phyloP scores from a whole-genome alignment of 2,329 filamentous ascomycete genomes.

The Sphaerulina musiva region DNA sequence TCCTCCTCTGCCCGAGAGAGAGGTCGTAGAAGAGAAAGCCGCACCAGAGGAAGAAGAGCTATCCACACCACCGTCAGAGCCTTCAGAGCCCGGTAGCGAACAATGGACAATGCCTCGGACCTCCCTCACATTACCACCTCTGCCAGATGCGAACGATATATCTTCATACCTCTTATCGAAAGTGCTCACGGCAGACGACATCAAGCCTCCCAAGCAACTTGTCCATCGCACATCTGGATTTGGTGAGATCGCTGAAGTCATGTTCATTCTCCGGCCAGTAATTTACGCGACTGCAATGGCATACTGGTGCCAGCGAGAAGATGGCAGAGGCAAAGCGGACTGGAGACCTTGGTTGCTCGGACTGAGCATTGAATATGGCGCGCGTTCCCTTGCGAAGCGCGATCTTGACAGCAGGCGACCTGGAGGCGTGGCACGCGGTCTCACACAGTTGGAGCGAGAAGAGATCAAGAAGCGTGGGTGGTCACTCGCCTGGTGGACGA shows the following conservation, averaged over 20 bases:
- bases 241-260: conserved; percentile 77
- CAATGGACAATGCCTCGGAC: conserved; percentile 92
- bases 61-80: conserved; percentile 41
- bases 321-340: conserved; percentile 65
- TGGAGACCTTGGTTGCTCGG: conserved; percentile 93
- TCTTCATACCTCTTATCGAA: conserved; percentile 81
- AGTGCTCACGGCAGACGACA: conserved; percentile 90
- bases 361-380: conserved; percentile 75
- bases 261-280: conserved; percentile 85
- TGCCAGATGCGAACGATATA: conserved; percentile 76
- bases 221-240: conserved; percentile 69
- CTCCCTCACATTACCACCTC: conserved; percentile 71
- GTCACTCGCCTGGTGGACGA: conserved; percentile 90
- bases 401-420: conserved; percentile 58
- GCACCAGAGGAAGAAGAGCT: conserved; percentile 33
- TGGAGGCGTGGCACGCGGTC: conserved; percentile 59
- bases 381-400: conserved; percentile 71
- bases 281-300: conserved; percentile 80
- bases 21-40: conserved; percentile 53
- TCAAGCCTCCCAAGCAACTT: conserved; percentile 82
- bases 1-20: conserved; percentile 78
- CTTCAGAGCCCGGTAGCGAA: conserved; percentile 38
- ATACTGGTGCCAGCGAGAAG: conserved; percentile 48
- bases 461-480: conserved; percentile 83
- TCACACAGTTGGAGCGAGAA: conserved; percentile 81